Percentiles rank a stretch among this genome's conserved stretches.
Evolutionary conservation across 805 yeast genomes (phyloP).

Genomic region (Ogataea nonfermentans): DNA sequence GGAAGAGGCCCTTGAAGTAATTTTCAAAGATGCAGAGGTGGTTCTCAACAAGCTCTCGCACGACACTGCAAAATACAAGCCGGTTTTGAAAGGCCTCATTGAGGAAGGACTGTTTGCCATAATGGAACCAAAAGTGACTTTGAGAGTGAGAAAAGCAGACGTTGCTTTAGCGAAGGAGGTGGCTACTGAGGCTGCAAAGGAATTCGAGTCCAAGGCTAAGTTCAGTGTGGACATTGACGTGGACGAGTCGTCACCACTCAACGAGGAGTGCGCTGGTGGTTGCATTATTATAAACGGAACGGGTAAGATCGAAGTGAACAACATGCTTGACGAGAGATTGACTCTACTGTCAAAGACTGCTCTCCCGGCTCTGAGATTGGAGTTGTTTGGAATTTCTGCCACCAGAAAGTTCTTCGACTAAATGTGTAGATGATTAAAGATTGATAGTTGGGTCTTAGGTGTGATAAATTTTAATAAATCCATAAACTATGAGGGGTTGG

Average conservation of each 20-base stretch:
- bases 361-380: constrained; percentile 88
- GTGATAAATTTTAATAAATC: constrained; percentile 11
- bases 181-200: constrained; percentile 55
- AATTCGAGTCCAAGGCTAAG: constrained; percentile 62
- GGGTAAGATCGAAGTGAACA: constrained; percentile 86
- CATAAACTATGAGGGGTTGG: constrained; percentile 7
- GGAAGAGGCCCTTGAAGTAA: constrained; percentile 71
- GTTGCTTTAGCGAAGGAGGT: constrained; percentile 59
- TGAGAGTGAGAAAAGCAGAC: constrained; percentile 70
- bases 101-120: constrained; percentile 73
- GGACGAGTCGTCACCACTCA: constrained; percentile 56
- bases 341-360: constrained; percentile 77
- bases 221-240: constrained; percentile 53
- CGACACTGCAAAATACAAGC: constrained; percentile 59
- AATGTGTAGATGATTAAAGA: constrained; percentile 14
- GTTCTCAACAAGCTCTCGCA: constrained; percentile 59
- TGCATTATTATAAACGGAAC: constrained; percentile 63
- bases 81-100: constrained; percentile 71
- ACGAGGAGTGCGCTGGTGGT: constrained; percentile 79
- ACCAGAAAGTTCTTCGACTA: constrained; percentile 91
- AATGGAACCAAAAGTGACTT: constrained; percentile 64
- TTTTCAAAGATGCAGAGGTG: constrained; percentile 66
- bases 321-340: constrained; percentile 93
- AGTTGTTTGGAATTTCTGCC: constrained; percentile 80
- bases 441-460: constrained; percentile 14